phyloP scores from a whole-genome alignment of 2,329 filamentous ascomycete species.

The Byssothecium circinans region DNA sequence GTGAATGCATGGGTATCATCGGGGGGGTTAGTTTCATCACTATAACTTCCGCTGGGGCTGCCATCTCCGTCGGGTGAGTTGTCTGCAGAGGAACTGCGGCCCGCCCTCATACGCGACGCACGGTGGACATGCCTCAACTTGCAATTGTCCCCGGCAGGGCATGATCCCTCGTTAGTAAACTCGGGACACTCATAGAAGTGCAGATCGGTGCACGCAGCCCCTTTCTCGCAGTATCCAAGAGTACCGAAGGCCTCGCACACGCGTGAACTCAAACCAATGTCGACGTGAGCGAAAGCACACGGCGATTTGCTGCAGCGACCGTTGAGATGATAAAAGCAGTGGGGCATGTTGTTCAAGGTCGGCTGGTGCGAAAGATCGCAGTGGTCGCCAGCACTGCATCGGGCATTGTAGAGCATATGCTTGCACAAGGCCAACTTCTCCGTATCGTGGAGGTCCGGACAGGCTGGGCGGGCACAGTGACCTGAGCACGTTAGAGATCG shows the following conservation, averaged over 20 bases:
- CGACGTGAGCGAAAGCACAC: constrained; percentile 85
- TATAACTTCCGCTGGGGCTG: neutral
- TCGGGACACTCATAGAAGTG: constrained; percentile 94
- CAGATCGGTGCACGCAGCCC: constrained; percentile 73
- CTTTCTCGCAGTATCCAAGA: constrained; percentile 86
- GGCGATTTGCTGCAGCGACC: constrained; percentile 85
- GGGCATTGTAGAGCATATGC: constrained; percentile 76
- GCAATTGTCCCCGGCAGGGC: constrained; percentile 73
- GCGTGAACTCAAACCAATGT: constrained; percentile 72
- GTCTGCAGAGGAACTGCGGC: constrained; percentile 13
- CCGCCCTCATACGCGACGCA: constrained; percentile 29
- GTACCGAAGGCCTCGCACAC: constrained; percentile 85
- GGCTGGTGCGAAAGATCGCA: constrained; percentile 92
- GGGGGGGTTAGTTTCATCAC: constrained; percentile 10
- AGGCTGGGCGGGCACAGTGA: constrained; percentile 81
- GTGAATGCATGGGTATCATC: constrained; percentile 25
- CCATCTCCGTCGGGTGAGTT: neutral
- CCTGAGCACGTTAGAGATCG: constrained; percentile 51
- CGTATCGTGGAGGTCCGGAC: constrained; percentile 81
- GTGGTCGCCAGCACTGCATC: constrained; percentile 72
- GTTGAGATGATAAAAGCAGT: constrained; percentile 86
- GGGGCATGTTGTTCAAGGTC: constrained; percentile 78
- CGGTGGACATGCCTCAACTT: constrained; percentile 79
- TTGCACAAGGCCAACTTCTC: constrained; percentile 89
- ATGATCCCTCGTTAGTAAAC: constrained; percentile 87